Evolutionary conservation across 768 basidiomycete species (phyloP), one percentile per base, ranked within the genome.

Genomic region (Ramaria sp.): DNA sequence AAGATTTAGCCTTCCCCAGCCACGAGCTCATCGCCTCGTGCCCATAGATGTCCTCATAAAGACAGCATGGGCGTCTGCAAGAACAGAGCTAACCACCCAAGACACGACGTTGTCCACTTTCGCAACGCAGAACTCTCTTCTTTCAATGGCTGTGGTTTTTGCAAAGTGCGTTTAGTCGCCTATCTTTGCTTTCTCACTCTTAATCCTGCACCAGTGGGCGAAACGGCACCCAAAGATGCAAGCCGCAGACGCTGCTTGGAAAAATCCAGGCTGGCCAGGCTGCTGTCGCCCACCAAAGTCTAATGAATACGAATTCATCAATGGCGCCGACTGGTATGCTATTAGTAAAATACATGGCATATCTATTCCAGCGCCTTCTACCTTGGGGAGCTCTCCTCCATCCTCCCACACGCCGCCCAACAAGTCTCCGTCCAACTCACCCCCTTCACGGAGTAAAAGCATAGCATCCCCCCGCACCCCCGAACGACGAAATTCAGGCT

Each of bases 121-220:
- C 88, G 79, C 74, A 91, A 91, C 64, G 86, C 88, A n/a, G 88
- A 90, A 77, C 85, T 90, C 61, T 79, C 84, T 63, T 79, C 79
- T 34, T 89, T 89, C 73, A 88, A 85, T 61, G 86, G 87, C 48
- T 91, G 88, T 66, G 89, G 89, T 22, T 92, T 79, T 68, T 92
- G 89, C 83, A 92, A 90, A 82, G 88, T 89, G 57, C 41, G 67
- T 65, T 43, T 56, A 32, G 50, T 58, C 48, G 36, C 16, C 47
- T 58, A 51, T 9, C 48, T 27, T 32, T 59, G 22, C 55, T 20
- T 44, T 25, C 30, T 30, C 22, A 62, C 61, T 65, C 63, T 63
- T 64, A 55, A 52, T 60, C 56, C 60, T 49, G 57, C 38, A 41
- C 49, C 69, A 88, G 88, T 89, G 86, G 87, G 85, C 85, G 56